Evolutionary conservation across 2,329 filamentous ascomycete genomes (phyloP), one percentile per base, ranked within the genome.

Genomic region (Stagonosporopsis tanaceti): DNA sequence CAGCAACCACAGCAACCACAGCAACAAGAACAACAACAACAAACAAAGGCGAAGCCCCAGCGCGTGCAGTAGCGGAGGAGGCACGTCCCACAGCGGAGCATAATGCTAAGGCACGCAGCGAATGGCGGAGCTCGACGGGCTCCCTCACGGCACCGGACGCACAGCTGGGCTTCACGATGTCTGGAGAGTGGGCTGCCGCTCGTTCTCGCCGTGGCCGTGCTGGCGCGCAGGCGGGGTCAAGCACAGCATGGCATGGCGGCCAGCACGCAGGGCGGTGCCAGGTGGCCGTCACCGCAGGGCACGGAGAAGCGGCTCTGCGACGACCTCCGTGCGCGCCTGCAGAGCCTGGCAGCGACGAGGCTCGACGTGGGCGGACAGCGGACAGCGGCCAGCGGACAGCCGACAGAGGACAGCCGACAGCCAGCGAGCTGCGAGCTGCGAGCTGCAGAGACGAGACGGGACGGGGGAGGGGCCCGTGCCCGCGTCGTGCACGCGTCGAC

Each of bases 1-100:
- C 20, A 20, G 20, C 20, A 20, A 20, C 20, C 20, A 20, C 20
- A 20, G 20, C 20, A 20, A 20, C 20, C 20, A 20, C 20, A 20
- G 20, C 20, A 20, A n/a, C 34, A 37, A 37, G 9, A 6, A n/a
- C 34, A 37, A 52, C 47, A 51, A 50, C 42, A 47, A 50, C 34
- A 52, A 56, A 47, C 47, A 47, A 17, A 50, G 35, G n/a, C 41
- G 37, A 34, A 46, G 47, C 34, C 22, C 22, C 47, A 28, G 22
- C 38, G 40, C 40, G 59, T 64, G 62, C 61, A 63, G 63, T 61
- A 66, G 59, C 53, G 47, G 38, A 52, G 44, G 45, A 41, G 55
- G 59, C 57, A 47, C 38, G 67, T 59, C 59, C 62, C 64, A 62
- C 61, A 58, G 63, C 56, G 61, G 64, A 65, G 62, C 42, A 51